These are phyloP conservation scores for Galeopsis tetrahit DNA, from an alignment of 257 asterid species.

Conservation along the genomic window DNA sequence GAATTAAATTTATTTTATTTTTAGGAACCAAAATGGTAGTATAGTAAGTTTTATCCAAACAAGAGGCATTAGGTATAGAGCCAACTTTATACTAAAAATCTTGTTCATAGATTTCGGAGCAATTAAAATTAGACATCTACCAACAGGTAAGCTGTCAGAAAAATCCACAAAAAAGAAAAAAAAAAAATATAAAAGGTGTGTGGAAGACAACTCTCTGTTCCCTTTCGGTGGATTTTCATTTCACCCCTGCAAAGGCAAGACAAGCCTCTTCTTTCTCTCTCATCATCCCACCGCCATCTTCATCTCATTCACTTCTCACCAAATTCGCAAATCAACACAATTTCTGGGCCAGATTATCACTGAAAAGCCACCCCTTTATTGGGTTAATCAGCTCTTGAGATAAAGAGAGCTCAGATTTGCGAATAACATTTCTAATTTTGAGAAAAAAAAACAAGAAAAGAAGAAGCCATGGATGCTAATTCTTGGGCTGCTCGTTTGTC, in stretches of 20 bases:
- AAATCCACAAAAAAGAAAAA: neutral
- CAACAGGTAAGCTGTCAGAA: conserved; percentile 29
- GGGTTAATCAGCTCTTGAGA: conserved; percentile 37
- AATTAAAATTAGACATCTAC: conserved; percentile 20
- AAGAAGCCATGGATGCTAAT: conserved; percentile 74
- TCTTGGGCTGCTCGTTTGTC: conserved; percentile 87
- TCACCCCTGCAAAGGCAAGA: conserved; percentile 47
- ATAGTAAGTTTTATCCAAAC: neutral
- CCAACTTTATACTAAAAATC: neutral
- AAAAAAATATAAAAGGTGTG: conserved; percentile 33
- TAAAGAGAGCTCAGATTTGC: conserved; percentile 37
- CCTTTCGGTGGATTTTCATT: conserved; percentile 62
- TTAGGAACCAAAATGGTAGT: neutral
- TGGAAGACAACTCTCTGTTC: conserved; percentile 40
- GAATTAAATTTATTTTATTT: neutral
- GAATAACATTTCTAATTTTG: conserved; percentile 26
- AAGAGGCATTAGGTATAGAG: neutral
- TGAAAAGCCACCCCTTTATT: conserved; percentile 35
- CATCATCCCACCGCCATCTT: conserved; percentile 36
- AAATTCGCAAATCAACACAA: conserved; percentile 29
- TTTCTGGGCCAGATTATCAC: conserved; percentile 26
- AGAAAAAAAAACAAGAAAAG: conserved; percentile 17
- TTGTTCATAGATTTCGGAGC: conserved; percentile 5
- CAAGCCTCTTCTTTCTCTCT: conserved; percentile 26
- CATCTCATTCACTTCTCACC: conserved; percentile 42